Evolutionary conservation across 495 filamentous ascomycete genomes (phyloP).

Genomic region (Darksidea phi): DNA sequence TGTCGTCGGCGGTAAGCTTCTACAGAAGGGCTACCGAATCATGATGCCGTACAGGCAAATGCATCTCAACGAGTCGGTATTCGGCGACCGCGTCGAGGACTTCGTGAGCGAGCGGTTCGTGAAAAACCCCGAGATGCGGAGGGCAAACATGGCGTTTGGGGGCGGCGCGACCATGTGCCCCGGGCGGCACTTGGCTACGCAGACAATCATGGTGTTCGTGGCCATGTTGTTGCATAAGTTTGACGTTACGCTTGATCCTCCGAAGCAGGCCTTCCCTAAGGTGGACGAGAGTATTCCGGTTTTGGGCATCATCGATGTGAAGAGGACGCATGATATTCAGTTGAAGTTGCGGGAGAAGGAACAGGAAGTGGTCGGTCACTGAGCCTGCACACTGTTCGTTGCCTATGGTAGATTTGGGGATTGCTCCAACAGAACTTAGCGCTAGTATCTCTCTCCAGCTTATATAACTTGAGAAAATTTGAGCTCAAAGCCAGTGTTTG

Average conservation of each 20-base stretch:
- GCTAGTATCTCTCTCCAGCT: too few species aligned
- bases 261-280: background rate
- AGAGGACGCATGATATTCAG: background rate
- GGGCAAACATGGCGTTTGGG: background rate
- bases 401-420: too few species aligned
- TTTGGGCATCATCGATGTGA: slow-evolving; percentile 1
- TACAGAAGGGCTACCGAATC: slow-evolving; percentile 7
- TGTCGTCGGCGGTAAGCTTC: background rate
- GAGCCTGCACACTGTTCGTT: too few species aligned
- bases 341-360: too few species aligned
- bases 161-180: slow-evolving; percentile 2
- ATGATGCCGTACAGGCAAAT: slow-evolving; percentile 6
- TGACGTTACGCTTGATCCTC: background rate
- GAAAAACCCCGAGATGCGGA: background rate
- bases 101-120: background rate
- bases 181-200: background rate
- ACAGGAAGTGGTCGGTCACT: too few species aligned
- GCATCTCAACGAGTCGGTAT: slow-evolving; percentile 4
- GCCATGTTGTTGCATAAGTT: background rate
- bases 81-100: background rate
- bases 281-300: background rate
- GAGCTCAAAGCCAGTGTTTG: too few species aligned
- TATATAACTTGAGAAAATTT: too few species aligned
- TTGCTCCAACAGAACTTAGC: too few species aligned
- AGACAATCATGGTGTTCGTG: background rate